Conservation (phyloP, 164 flowering plant genomes). For the Tetrastigma voinierianum region DNA sequence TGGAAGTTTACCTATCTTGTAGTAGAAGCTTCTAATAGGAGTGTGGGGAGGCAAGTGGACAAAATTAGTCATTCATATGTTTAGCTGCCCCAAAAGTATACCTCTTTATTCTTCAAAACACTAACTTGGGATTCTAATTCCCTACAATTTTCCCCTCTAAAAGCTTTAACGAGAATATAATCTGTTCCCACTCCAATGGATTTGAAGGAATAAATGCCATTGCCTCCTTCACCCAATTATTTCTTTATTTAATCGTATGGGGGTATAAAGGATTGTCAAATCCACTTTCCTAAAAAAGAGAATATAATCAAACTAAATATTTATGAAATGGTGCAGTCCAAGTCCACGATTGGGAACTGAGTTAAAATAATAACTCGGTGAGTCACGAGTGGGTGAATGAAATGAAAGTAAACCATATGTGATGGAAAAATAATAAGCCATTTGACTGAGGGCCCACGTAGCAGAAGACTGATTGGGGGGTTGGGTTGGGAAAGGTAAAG, state of each 20-base stretch:
- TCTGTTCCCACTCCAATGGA: conserved; percentile 10
- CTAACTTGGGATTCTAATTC: conserved; percentile 9
- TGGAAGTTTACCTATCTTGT: too few relatives aligned
- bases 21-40: too few relatives aligned
- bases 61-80: too few relatives aligned
- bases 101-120: conserved; percentile 25
- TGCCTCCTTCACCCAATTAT: conserved; percentile 1
- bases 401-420: not conserved
- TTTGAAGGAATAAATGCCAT: conserved; percentile 11
- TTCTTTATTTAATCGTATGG: too few relatives aligned
- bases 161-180: conserved; percentile 11
- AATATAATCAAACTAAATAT: too few relatives aligned
- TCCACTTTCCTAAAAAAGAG: too few relatives aligned
- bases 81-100: not conserved
- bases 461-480: not conserved
- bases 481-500: too few relatives aligned
- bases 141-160: conserved; percentile 6
- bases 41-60: too few relatives aligned
- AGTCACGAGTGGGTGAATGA: not conserved
- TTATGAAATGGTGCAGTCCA: too few relatives aligned
- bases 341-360: too few relatives aligned
- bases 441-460: not conserved
- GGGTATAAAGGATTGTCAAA: too few relatives aligned
- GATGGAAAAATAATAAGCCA: not conserved
- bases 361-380: not conserved